phyloP scores from a whole-genome alignment of 2,329 filamentous ascomycete species.

The Pseudogymnoascus sp. region DNA sequence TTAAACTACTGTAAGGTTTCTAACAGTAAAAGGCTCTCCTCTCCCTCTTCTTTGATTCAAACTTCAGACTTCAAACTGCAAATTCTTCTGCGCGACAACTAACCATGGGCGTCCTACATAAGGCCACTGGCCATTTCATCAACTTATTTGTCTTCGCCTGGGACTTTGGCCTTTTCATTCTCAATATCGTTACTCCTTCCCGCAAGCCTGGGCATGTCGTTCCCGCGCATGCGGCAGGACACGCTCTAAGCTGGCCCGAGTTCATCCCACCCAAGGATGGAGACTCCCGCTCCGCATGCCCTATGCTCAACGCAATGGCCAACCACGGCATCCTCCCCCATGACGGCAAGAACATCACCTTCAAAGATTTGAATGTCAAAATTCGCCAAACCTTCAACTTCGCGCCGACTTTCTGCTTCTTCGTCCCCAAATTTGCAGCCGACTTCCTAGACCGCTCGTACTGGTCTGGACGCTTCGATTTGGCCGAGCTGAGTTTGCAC shows the following conservation, averaged over 20 bases:
- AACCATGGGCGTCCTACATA: neutral
- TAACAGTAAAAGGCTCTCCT: neutral
- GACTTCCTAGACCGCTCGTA: constrained; percentile 21
- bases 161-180: constrained; percentile 32
- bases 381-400: constrained; percentile 19
- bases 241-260: constrained; percentile 31
- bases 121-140: constrained; percentile 22
- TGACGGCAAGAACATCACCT: constrained; percentile 30
- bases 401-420: constrained; percentile 17
- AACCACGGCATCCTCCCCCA: constrained; percentile 36
- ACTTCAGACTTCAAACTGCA: neutral
- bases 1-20: neutral
- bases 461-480: constrained; percentile 17
- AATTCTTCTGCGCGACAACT: neutral
- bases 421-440: constrained; percentile 19
- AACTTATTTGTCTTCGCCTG: constrained; percentile 32
- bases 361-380: constrained; percentile 18
- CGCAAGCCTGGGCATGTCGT: constrained; percentile 31
- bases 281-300: constrained; percentile 31
- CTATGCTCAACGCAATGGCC: constrained; percentile 35
- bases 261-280: constrained; percentile 31
- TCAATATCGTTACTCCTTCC: constrained; percentile 32
- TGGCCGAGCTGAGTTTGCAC: constrained; percentile 16
- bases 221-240: constrained; percentile 29
- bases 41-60: neutral